Conservation (phyloP, 257 asterid species). For the Penstemon barbatus region DNA sequence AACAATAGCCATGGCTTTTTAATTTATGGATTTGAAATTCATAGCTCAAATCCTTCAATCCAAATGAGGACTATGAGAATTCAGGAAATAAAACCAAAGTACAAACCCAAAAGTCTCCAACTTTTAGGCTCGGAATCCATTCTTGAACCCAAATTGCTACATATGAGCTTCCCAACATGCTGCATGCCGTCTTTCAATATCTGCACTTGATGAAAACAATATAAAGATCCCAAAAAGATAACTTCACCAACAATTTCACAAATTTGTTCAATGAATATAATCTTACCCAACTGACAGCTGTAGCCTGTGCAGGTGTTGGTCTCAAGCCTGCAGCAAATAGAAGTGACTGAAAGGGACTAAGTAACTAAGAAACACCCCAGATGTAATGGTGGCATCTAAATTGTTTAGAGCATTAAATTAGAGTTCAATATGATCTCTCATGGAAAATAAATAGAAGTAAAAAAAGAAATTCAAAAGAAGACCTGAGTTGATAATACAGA, state of each 20-base stretch:
- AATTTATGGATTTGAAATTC: too few relatives aligned
- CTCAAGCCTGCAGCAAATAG: slow-evolving; percentile 98
- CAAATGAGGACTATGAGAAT: neutral
- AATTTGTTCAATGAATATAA: slow-evolving; percentile 20
- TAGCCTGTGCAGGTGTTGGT: slow-evolving; percentile 98
- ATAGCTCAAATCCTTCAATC: too few relatives aligned
- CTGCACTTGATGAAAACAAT: slow-evolving; percentile 44
- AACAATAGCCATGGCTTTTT: too few relatives aligned
- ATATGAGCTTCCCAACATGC: slow-evolving; percentile 90
- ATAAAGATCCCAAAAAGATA: slow-evolving; percentile 13
- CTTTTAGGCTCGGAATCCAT: slow-evolving; percentile 99
- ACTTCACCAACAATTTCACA: neutral
- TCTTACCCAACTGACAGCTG: slow-evolving; percentile 98
- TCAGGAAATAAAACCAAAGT: slow-evolving; percentile 15
- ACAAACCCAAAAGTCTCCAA: slow-evolving; percentile 89
- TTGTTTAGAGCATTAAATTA: slow-evolving; percentile 17
- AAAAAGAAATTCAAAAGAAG: slow-evolving; percentile 34
- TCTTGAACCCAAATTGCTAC: slow-evolving; percentile 95
- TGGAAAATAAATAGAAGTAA: neutral
- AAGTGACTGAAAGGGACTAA: slow-evolving; percentile 84
- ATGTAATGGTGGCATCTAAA: slow-evolving; percentile 18
- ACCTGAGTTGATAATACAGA: slow-evolving; percentile 98
- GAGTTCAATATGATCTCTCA: neutral
- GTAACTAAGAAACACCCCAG: slow-evolving; percentile 32
- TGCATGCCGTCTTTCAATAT: slow-evolving; percentile 95